Percentiles rank a stretch among this genome's conserved stretches.
phyloP scores from a whole-genome alignment of 768 basidiomycete species.

The Peribolospora kevripleyi region DNA sequence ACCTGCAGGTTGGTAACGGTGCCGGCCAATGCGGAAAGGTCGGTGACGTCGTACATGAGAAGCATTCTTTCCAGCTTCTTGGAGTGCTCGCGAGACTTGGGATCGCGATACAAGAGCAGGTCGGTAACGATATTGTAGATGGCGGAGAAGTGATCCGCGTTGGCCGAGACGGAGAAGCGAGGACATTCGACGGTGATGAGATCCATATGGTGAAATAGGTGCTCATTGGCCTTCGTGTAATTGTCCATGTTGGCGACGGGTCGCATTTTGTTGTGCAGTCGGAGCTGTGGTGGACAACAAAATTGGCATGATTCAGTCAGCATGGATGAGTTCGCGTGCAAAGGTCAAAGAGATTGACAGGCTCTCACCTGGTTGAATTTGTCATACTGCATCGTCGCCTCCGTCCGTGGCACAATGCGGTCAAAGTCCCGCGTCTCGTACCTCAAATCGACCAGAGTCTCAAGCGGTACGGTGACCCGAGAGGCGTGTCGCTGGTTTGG shows the following conservation, averaged over 20 bases:
- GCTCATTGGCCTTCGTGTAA: background rate
- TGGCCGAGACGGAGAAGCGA: conserved; percentile 64
- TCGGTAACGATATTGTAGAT: conserved; percentile 71
- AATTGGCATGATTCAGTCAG: conserved; percentile 28
- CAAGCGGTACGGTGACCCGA: conserved; percentile 41
- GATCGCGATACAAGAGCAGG: conserved; percentile 71
- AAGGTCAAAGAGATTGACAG: conserved; percentile 29
- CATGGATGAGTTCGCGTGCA: background rate
- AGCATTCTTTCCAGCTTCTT: conserved; percentile 58
- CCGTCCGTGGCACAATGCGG: conserved; percentile 68
- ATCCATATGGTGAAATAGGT: conserved; percentile 22
- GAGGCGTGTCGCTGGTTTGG: conserved; percentile 22
- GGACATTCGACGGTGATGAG: conserved; percentile 58
- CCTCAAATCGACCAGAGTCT: conserved; percentile 44
- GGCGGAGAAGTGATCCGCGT: conserved; percentile 52
- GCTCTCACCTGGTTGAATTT: conserved; percentile 72
- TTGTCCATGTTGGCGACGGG: background rate
- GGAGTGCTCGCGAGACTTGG: conserved; percentile 48
- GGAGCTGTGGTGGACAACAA: conserved; percentile 8
- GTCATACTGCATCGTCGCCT: conserved; percentile 66
- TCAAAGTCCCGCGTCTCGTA: conserved; percentile 66
- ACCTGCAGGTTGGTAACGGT: conserved; percentile 30
- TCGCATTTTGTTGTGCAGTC: background rate
- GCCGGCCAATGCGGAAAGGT: conserved; percentile 24
- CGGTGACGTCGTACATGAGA: conserved; percentile 70